phyloP scores from a whole-genome alignment of 768 basidiomycete species.

The Amanita molliuscula region DNA sequence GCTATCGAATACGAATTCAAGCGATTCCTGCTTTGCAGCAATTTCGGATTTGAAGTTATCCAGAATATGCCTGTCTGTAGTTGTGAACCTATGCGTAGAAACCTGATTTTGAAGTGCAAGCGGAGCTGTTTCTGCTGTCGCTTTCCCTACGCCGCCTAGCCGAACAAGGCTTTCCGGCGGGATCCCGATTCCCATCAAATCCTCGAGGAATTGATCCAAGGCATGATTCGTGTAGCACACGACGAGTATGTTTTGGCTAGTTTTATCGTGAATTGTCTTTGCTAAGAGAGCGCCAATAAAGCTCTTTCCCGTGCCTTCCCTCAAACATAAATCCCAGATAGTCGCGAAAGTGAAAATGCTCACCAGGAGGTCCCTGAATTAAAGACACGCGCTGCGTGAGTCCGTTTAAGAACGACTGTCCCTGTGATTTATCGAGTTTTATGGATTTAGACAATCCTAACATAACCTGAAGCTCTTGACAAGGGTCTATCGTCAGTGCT shows the following conservation, averaged over 20 bases:
- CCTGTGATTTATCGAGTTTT: constrained; percentile 42
- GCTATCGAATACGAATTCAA: constrained; percentile 20
- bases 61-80: constrained; percentile 30
- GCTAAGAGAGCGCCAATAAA: constrained; percentile 63
- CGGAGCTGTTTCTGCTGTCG: constrained; percentile 32
- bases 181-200: constrained; percentile 52
- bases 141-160: constrained; percentile 44
- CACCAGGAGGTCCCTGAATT: constrained; percentile 68
- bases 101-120: constrained; percentile 34
- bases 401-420: constrained; percentile 34
- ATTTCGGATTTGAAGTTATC: constrained; percentile 24
- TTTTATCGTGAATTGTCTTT: constrained; percentile 43
- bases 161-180: constrained; percentile 38
- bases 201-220: constrained; percentile 58
- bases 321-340: not conserved
- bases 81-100: constrained; percentile 14
- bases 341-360: constrained; percentile 5
- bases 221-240: constrained; percentile 73
- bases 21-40: constrained; percentile 5
- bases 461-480: constrained; percentile 28
- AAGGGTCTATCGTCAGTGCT: constrained; percentile 21
- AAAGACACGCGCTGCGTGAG: constrained; percentile 47
- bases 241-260: constrained; percentile 44
- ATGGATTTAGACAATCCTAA: constrained; percentile 29
- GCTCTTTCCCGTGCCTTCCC: constrained; percentile 61